Conservation (phyloP, 768 basidiomycete species). For the Gymnopilus dilepis region DNA sequence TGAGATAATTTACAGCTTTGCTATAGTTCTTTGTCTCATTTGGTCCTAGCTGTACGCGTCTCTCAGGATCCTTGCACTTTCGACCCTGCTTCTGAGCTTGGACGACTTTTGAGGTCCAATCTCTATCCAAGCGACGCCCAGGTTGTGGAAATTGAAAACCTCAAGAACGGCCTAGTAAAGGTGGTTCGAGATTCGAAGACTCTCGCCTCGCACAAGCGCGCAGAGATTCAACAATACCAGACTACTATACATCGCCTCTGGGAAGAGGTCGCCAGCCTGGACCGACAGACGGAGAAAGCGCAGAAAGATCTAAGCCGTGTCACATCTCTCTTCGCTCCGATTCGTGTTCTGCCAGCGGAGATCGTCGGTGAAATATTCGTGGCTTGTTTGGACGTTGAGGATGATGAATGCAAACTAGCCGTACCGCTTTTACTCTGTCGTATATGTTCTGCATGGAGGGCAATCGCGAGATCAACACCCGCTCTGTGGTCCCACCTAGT, state of each 20-base stretch:
- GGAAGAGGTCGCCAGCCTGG: background rate
- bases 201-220: background rate
- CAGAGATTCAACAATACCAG: background rate
- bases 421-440: background rate
- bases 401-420: too few relatives aligned
- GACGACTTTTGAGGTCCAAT: background rate
- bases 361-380: slow-evolving; percentile 9
- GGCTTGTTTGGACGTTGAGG: background rate
- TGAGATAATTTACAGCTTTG: background rate
- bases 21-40: background rate
- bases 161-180: background rate
- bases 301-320: background rate
- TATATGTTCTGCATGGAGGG: slow-evolving; percentile 2
- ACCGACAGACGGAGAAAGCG: background rate
- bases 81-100: background rate
- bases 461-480: slow-evolving; percentile 1
- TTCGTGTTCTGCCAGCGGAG: slow-evolving; percentile 3
- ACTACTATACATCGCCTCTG: background rate
- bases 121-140: background rate
- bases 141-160: background rate
- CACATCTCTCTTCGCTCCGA: background rate
- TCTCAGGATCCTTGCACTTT: background rate
- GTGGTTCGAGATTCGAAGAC: background rate
- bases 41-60: too few relatives aligned
- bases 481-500: background rate